Evolutionary conservation across 2,329 filamentous ascomycete species (phyloP), one percentile per base, ranked within the genome.

Genomic region (Aspergillus brunneoviolaceus): DNA sequence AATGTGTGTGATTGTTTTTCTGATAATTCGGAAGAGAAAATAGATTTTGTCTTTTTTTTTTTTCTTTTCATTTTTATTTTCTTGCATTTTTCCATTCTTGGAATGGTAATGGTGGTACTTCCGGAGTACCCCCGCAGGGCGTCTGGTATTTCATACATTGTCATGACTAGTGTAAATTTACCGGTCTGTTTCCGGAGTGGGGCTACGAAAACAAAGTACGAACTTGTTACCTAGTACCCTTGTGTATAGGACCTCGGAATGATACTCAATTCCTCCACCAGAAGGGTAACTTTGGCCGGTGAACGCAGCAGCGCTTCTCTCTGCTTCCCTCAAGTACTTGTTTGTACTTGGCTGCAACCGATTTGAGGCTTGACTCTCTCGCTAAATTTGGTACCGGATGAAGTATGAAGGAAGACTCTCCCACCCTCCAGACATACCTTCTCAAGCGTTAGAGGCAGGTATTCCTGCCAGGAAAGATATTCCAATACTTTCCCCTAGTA

Each of bases 121-220:
- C 69, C 66, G 67, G 66, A 68, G 69, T 68, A 65, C 60, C 63
- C 64, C 66, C 69, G 62, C 68, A 60, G 63, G 62, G 67, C 60
- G 45, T 16, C 47, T 62, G 55, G 65, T 68, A 69, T 65, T 60
- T 55, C 58, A 63, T 64, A 65, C 63, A 42, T 31, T 25, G 67
- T 69, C 60, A 65, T 67, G 48, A 67, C 65, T 59, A 39, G 51
- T 16, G 66, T 69, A 67, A 60, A 42, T 57, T 64, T 72, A 73
- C 70, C 65, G 61, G 66, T 66, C 67, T 69, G 69, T 71, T 72
- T 70, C 65, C 68, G 67, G 63, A 64, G 65, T 62, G 52, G 63
- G 62, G 64, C 64, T 51, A 51, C 48, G 66, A 61, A 57, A 62
- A 64, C 61, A 67, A 68, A 68, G 66, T 68, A 68, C 66, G 59